Evolutionary conservation across 306 rosid species (phyloP).

Genomic region (Gynostemma pentaphyllum): DNA sequence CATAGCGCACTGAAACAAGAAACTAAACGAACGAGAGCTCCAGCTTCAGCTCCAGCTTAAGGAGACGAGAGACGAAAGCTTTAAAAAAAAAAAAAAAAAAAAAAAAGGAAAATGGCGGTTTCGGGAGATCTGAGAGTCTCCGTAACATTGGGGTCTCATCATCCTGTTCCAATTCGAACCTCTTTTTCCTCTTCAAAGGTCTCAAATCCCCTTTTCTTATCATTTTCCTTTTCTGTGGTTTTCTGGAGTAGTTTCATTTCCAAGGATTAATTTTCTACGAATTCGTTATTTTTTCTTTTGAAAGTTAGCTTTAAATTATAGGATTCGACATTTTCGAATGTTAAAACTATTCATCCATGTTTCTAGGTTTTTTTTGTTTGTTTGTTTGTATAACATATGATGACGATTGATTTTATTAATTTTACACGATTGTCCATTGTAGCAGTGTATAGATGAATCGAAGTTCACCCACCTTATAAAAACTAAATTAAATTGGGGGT

Average conservation of each 20-base stretch:
- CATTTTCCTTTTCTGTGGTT: too few species aligned
- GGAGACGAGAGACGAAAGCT: not conserved
- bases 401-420: not conserved
- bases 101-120: constrained; percentile 40
- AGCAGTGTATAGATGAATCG: not conserved
- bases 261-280: not conserved
- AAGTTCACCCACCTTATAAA: too few species aligned
- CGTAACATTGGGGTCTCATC: constrained; percentile 48
- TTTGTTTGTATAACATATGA: not conserved
- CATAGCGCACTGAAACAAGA: too few species aligned
- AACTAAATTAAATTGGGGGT: not conserved
- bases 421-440: not conserved
- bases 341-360: not conserved
- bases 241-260: too few species aligned
- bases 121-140: constrained; percentile 65
- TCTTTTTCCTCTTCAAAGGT: constrained; percentile 59
- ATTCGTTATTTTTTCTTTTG: not conserved
- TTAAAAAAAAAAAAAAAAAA: not conserved
- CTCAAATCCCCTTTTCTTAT: not conserved
- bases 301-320: too few species aligned
- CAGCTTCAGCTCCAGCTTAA: too few species aligned
- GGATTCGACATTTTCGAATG: too few species aligned
- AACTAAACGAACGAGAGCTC: too few species aligned
- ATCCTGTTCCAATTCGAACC: constrained; percentile 31
- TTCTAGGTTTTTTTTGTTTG: too few species aligned